Percentiles rank a stretch among this genome's conserved stretches.
Evolutionary conservation across 129 eudicot genomes (phyloP).

Genomic region (Helichrysum umbraculigerum): DNA sequence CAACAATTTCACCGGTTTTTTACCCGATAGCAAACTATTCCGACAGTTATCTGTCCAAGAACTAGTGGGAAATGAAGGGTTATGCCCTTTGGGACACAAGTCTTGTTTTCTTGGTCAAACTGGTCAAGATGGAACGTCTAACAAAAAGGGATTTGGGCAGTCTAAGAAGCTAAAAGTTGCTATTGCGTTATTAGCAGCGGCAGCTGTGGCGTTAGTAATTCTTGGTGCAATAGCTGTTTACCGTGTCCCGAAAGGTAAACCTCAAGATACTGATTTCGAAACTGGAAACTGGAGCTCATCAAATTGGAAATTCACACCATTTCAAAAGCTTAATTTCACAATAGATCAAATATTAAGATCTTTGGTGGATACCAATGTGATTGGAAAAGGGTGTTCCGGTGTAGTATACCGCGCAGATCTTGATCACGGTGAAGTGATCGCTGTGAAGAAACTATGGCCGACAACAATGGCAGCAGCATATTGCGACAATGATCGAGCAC

Average conservation of each 20-base stretch:
- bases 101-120: slow-evolving; percentile 65
- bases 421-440: slow-evolving; percentile 76
- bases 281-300: slow-evolving; percentile 53
- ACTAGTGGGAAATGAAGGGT: slow-evolving; percentile 65
- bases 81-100: slow-evolving; percentile 60
- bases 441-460: slow-evolving; percentile 92
- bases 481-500: slow-evolving; percentile 35
- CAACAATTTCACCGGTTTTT: slow-evolving; percentile 84
- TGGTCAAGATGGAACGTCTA: slow-evolving; percentile 29
- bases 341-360: slow-evolving; percentile 69
- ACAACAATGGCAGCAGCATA: slow-evolving; percentile 40
- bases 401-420: slow-evolving; percentile 86
- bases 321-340: slow-evolving; percentile 84
- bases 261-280: slow-evolving; percentile 64
- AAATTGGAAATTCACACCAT: slow-evolving; percentile 83
- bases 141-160: slow-evolving; percentile 23
- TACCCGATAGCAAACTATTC: slow-evolving; percentile 86
- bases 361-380: slow-evolving; percentile 76
- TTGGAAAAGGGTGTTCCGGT: slow-evolving; percentile 98
- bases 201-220: slow-evolving; percentile 53
- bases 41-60: slow-evolving; percentile 61
- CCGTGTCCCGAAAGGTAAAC: slow-evolving; percentile 43
- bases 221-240: slow-evolving; percentile 67
- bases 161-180: slow-evolving; percentile 66
- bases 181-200: slow-evolving; percentile 48